phyloP scores from a whole-genome alignment of 2,329 filamentous ascomycete genomes.

The Fusarium xylarioides region DNA sequence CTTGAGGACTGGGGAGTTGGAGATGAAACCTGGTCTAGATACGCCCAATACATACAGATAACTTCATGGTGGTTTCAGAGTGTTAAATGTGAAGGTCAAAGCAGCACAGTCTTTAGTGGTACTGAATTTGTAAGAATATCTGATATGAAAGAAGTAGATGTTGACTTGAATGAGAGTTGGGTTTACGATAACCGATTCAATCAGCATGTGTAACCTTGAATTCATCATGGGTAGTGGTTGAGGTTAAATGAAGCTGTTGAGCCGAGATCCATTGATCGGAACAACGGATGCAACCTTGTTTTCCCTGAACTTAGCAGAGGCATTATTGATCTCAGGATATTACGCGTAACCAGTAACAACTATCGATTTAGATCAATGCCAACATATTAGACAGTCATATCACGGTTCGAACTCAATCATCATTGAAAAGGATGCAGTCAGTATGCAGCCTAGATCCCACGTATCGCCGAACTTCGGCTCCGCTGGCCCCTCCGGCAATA shows the following conservation, averaged over 20 bases:
- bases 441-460: not conserved
- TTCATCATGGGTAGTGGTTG: conserved; percentile 10
- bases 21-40: conserved; percentile 17
- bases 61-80: conserved; percentile 1
- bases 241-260: conserved; percentile 16
- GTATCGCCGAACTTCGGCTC: conserved; percentile 21
- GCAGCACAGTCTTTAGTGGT: not conserved
- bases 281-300: conserved; percentile 18
- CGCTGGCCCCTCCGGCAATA: not conserved
- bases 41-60: conserved; percentile 29
- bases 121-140: too few relatives aligned
- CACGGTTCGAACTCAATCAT: not conserved
- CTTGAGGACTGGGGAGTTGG: conserved; percentile 15
- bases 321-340: not conserved
- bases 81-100: not conserved
- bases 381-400: not conserved
- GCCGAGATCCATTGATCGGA: conserved; percentile 6
- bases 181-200: not conserved
- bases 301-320: not conserved
- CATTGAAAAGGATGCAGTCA: not conserved
- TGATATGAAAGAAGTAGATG: not conserved
- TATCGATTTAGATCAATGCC: not conserved
- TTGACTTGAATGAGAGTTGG: not conserved
- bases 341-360: not conserved
- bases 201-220: not conserved